These are phyloP conservation scores for Lolium perenne DNA, from an alignment of 176 grass and related monocot genomes.

Conservation along the genomic window DNA sequence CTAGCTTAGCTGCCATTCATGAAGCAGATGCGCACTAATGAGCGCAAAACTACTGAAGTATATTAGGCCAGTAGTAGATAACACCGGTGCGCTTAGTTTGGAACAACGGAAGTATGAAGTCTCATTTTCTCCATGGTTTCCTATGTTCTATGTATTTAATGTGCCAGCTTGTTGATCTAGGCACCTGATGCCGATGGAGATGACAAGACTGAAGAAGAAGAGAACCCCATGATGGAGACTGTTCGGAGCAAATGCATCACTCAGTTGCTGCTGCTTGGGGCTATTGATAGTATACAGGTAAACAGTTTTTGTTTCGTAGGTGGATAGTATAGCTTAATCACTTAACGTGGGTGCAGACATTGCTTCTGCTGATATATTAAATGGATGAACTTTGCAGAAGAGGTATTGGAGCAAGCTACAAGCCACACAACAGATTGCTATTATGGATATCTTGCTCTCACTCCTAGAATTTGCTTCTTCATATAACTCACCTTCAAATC, in stretches of 20 bases:
- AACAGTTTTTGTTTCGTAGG: constrained; percentile 19
- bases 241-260: constrained; percentile 98
- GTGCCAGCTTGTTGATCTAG: constrained; percentile 54
- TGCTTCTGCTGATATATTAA: constrained; percentile 38
- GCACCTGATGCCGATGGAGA: constrained; percentile 57
- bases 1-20: constrained; percentile 20
- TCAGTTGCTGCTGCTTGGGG: constrained; percentile 85
- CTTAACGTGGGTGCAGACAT: constrained; percentile 7
- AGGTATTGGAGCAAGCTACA: constrained; percentile 91
- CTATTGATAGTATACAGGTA: constrained; percentile 98
- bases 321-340: constrained; percentile 23
- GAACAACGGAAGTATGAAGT: constrained; percentile 18
- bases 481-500: constrained; percentile 95
- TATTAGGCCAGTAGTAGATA: constrained; percentile 17
- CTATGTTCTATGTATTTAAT: constrained; percentile 36
- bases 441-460: constrained; percentile 95
- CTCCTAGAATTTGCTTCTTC: constrained; percentile 97
- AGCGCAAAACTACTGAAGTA: background rate
- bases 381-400: constrained; percentile 66
- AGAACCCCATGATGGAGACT: constrained; percentile 84
- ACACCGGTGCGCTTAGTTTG: background rate
- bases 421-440: constrained; percentile 67
- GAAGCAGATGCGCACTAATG: background rate
- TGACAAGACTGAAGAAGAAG: constrained; percentile 71
- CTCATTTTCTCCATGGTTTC: constrained; percentile 43